Conservation (phyloP, 768 basidiomycete species). For the Hirschioporus abietinus region DNA sequence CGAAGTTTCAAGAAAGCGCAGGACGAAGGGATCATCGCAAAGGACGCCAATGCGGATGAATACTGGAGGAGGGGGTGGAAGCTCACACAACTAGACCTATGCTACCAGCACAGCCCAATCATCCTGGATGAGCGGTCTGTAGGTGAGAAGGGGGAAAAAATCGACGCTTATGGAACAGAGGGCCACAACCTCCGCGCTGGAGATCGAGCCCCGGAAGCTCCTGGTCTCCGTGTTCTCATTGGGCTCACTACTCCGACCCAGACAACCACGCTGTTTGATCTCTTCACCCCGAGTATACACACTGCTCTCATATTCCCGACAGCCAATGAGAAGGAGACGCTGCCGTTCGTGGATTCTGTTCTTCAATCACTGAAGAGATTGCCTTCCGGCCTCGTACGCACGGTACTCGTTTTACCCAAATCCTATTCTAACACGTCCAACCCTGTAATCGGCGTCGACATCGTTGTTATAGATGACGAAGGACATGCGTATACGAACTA, state of each 20-base stretch:
- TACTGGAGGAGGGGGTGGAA: constrained; percentile 19
- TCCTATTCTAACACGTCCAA: background rate
- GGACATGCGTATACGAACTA: constrained; percentile 17
- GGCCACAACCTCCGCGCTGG: constrained; percentile 32
- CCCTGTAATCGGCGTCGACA: background rate
- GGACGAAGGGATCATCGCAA: constrained; percentile 1
- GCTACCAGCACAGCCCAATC: constrained; percentile 47
- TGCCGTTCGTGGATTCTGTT: constrained; percentile 11
- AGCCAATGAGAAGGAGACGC: constrained; percentile 12
- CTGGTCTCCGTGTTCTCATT: constrained; percentile 22
- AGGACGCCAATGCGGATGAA: constrained; percentile 9
- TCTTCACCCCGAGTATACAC: constrained; percentile 31
- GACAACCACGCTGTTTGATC: constrained; percentile 27
- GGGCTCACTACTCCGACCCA: background rate
- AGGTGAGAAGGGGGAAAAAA: constrained; percentile 14
- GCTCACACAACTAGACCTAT: constrained; percentile 44
- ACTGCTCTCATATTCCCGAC: constrained; percentile 38
- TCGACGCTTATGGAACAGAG: constrained; percentile 15
- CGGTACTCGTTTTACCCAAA: background rate
- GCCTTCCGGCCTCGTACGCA: background rate
- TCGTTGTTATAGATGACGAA: constrained; percentile 4
- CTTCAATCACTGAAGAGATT: background rate
- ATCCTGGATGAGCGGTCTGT: constrained; percentile 35
- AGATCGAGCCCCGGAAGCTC: constrained; percentile 42
- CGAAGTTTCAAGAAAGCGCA: constrained; percentile 16